Base-by-base conservation (phyloP, 345 rosid species). In the Noccaea caerulescens region DNA sequence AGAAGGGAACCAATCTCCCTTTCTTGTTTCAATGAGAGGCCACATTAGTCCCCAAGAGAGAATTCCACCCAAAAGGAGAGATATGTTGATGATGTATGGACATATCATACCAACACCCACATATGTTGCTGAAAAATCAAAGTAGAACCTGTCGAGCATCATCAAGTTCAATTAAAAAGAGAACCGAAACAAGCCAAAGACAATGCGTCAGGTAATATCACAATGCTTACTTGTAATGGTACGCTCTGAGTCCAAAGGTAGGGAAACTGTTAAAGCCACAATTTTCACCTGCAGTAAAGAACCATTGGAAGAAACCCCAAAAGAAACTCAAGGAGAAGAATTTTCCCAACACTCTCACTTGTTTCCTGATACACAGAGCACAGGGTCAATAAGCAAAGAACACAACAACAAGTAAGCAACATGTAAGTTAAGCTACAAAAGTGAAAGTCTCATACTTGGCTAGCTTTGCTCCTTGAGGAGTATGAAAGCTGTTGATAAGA, bases 81-180 rank as follows among this genome's bases (percentile, higher is more conserved):
- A 92, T 8, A 87, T 67, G 64, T 90, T 92, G 34, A 92, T 91
- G 77, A 92, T 86, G 73, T 88, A 84, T 23, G 98, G 97, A 68
- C 97, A 92, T 9, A 92, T 90, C 95, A 92, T 87, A 13, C 98
- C 98, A 32, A 88, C 97, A 8, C 98, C 98, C 16, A 93, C 87
- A 58, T 93, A 92, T 16, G 97, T 92, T 12, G 93, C 68, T 45
- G 97, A 92, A 74, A 92, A 90, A 76, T 92, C 98, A 68, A 92
- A 92, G 84, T 81, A 88, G 76, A 92, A 92, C 85, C 95, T 92
- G 81, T 5, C 1, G 18, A 44, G 43, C 30, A 27, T 27, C 3
- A 45, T 33, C 42, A 13, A 14, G n/a, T 32, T 33, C 41, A 55
- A 33, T 55, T 9, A 55, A 49, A 68, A 58, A 42, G 53, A n/a